Conservation (phyloP, 2,329 filamentous ascomycete species). For the Fusarium chuoi region DNA sequence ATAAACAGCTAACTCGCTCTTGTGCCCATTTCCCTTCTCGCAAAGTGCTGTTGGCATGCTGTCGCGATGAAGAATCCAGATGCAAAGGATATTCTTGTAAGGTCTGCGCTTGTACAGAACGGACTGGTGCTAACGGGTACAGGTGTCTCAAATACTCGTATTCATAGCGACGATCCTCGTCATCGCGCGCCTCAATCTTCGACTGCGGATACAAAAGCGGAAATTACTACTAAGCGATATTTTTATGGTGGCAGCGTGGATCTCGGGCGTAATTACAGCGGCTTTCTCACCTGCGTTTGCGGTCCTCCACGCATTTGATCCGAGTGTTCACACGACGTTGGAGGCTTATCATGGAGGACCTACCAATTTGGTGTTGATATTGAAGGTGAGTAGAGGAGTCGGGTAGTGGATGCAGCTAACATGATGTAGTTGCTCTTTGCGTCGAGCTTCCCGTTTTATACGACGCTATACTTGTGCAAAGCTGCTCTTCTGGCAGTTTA, state of each 20-base stretch:
- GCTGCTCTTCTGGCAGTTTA: slow-evolving; percentile 32
- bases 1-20: background rate
- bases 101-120: fast-evolving
- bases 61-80: background rate
- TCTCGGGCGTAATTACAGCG: slow-evolving; percentile 6
- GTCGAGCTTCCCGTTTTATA: slow-evolving; percentile 30
- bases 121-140: background rate
- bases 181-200: slow-evolving; percentile 27
- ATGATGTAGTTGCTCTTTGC: slow-evolving; percentile 15
- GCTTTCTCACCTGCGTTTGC: slow-evolving; percentile 18
- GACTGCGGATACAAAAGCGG: slow-evolving; percentile 25
- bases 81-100: slow-evolving; percentile 1
- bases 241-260: slow-evolving; percentile 32
- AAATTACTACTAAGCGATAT: slow-evolving; percentile 24
- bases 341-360: slow-evolving; percentile 2
- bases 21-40: fast-evolving
- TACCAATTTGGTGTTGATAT: background rate
- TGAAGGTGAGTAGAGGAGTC: background rate
- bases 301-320: slow-evolving; percentile 13
- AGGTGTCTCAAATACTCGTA: slow-evolving; percentile 23
- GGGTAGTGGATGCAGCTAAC: background rate
- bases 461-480: slow-evolving; percentile 38
- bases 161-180: slow-evolving; percentile 23
- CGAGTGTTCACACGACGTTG: slow-evolving; percentile 10
- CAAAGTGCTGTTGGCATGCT: background rate